Evolutionary conservation across 495 filamentous ascomycete species (phyloP).

Genomic region (Penicillium malachiteum): DNA sequence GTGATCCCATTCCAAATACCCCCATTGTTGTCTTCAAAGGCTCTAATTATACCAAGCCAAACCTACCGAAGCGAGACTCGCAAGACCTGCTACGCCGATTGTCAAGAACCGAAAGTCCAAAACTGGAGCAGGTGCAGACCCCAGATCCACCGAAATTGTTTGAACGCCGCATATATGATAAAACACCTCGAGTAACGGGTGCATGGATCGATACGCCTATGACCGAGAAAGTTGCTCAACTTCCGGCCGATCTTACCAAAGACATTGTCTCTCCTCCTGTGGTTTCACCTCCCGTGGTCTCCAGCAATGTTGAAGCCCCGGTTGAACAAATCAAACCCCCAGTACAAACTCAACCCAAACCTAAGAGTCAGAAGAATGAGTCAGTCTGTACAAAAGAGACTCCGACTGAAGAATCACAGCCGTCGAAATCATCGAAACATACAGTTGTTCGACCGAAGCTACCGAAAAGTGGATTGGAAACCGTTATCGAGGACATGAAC

Average conservation of each 20-base stretch:
- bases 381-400: conserved; percentile 2
- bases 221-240: conserved; percentile 35
- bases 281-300: conserved; percentile 11
- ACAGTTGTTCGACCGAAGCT: conserved; percentile 40
- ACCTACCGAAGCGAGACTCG: conserved; percentile 55
- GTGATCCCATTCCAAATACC: conserved; percentile 48
- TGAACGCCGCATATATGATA: conserved; percentile 36
- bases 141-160: conserved; percentile 47
- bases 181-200: conserved; percentile 51
- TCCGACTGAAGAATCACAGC: conserved; percentile 1
- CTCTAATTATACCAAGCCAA: conserved; percentile 32
- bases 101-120: conserved; percentile 57
- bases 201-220: conserved; percentile 55
- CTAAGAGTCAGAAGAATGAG: conserved; percentile 8
- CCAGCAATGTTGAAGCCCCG: conserved; percentile 3
- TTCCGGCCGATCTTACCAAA: conserved; percentile 32
- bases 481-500: conserved; percentile 54
- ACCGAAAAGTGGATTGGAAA: conserved; percentile 51
- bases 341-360: background rate
- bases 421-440: conserved; percentile 19
- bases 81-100: conserved; percentile 64
- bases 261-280: conserved; percentile 21
- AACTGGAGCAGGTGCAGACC: conserved; percentile 23
- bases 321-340: conserved; percentile 4
- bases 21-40: conserved; percentile 54